Evolutionary conservation across 1,284 basidiomycete genomes (phyloP).

Genomic region (Trichosporon faecale): DNA sequence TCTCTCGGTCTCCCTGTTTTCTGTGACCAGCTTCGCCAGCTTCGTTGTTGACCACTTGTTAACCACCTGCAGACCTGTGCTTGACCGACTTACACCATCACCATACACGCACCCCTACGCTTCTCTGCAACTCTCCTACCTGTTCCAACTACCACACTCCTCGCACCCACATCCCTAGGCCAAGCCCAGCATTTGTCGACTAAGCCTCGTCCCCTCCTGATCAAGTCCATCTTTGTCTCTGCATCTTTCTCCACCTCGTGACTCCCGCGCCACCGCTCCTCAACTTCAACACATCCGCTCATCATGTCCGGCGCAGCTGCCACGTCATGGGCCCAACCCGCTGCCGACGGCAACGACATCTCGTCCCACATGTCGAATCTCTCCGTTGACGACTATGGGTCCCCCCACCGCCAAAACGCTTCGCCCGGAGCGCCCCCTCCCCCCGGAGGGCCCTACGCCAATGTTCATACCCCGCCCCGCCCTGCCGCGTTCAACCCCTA

Average conservation of each 20-base stretch:
- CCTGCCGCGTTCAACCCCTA: slow-evolving; percentile 14
- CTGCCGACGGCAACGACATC: slow-evolving; percentile 14
- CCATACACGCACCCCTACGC: not conserved
- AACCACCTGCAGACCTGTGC: slow-evolving; percentile 9
- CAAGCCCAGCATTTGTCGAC: not conserved
- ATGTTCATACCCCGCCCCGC: slow-evolving; percentile 17
- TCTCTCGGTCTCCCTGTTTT: not conserved
- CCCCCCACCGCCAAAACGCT: slow-evolving; percentile 1
- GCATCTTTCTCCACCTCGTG: not conserved
- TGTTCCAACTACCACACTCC: not conserved
- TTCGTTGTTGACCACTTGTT: not conserved
- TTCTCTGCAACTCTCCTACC: not conserved
- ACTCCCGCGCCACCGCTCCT: not conserved
- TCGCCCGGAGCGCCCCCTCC: not conserved
- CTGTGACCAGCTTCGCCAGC: not conserved
- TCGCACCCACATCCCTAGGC: not conserved
- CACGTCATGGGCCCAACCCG: slow-evolving; percentile 13
- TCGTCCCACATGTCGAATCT: slow-evolving; percentile 14
- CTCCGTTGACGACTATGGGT: slow-evolving; percentile 16
- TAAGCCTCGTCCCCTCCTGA: not conserved
- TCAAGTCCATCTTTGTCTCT: not conserved
- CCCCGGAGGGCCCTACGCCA: slow-evolving; percentile 10
- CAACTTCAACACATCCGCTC: not conserved
- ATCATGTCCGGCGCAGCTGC: slow-evolving; percentile 14
- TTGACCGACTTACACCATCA: not conserved